Percentiles rank a stretch among this genome's conserved stretches.
Conservation (phyloP, 768 basidiomycete species). For the Boletellus ananas region DNA sequence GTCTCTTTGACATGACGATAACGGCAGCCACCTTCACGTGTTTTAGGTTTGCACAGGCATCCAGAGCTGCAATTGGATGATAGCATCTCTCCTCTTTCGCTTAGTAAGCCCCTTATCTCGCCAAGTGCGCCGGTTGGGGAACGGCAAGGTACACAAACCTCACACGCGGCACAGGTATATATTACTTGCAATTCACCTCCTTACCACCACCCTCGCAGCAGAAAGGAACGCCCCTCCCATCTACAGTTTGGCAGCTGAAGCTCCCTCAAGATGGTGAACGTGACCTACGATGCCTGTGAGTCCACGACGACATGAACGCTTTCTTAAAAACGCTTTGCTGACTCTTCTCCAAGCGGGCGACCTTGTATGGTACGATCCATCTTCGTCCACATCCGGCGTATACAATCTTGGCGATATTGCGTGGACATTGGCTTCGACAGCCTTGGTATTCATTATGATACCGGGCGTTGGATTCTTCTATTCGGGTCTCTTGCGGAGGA, state of each 20-base stretch:
- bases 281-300: slow-evolving; percentile 41
- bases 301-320: neutral
- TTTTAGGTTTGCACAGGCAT: neutral
- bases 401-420: slow-evolving; percentile 67
- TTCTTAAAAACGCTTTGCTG: neutral
- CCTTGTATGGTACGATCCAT: slow-evolving; percentile 29
- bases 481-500: slow-evolving; percentile 84
- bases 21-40: neutral
- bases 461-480: slow-evolving; percentile 87
- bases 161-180: slow-evolving; percentile 24
- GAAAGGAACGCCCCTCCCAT: neutral
- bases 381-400: slow-evolving; percentile 20
- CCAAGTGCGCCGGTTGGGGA: slow-evolving; percentile 8
- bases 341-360: slow-evolving; percentile 34
- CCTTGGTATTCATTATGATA: slow-evolving; percentile 83
- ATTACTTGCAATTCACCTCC: neutral
- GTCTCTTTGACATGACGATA: slow-evolving; percentile 18
- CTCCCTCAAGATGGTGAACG: slow-evolving; percentile 38
- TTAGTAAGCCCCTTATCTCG: slow-evolving; percentile 26
- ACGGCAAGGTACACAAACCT: slow-evolving; percentile 13
- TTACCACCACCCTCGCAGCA: slow-evolving; percentile 2
- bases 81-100: slow-evolving; percentile 13
- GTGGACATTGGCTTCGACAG: slow-evolving; percentile 69
- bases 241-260: neutral
- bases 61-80: slow-evolving; percentile 16